Evolutionary conservation across 2,329 filamentous ascomycete genomes (phyloP), one percentile per base, ranked within the genome.

Genomic region (Lachnellula hyalina): DNA sequence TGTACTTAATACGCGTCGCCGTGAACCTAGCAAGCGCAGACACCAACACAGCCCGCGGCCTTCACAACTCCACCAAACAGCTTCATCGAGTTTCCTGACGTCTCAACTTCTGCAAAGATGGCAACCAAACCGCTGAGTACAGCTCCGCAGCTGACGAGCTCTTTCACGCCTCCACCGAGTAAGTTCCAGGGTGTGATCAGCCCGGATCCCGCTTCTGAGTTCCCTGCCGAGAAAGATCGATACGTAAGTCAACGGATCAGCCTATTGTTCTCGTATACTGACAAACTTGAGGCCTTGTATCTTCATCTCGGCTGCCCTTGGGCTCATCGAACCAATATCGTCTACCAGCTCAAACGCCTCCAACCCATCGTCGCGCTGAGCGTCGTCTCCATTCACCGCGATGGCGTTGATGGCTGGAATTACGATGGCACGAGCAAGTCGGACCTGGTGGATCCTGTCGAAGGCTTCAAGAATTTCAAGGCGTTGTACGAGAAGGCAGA

Each of bases 261-360:
- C 35, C 2, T 38, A 11, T 38, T 38, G 4, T 15, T 38, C 2
- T 38, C 15, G 15, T 38, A 11, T 36, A 15, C 34, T 36, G 34
- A 36, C 34, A 9, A 36, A 42, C 40, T 14, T 25, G 8, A 45
- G 42, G 42, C 42, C 23, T 19, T 45, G 9, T 52, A 52, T n/a
- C 17, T 51, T 21, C 23, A 52, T 19, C 52, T 46, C 21, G 53
- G 28, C 15, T 51, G 76, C 62, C 92, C 89, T 0, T 96, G 91
- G 47, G 57, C 92, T 12, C 89, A 90, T 67, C 85, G 93, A 42
- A 87, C 90, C 0, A 77, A 96, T 62, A 95, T 96, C 63, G 87
- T 88, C 3, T 81, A 91, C 56, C 87, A 90, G 70, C 79, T 97
- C 66, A 96, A 96, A 76, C 92, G 92, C 0, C 79, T 97, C 0